Evolutionary conservation across 257 asterid genomes (phyloP).

Genomic region (Striga asiatica): DNA sequence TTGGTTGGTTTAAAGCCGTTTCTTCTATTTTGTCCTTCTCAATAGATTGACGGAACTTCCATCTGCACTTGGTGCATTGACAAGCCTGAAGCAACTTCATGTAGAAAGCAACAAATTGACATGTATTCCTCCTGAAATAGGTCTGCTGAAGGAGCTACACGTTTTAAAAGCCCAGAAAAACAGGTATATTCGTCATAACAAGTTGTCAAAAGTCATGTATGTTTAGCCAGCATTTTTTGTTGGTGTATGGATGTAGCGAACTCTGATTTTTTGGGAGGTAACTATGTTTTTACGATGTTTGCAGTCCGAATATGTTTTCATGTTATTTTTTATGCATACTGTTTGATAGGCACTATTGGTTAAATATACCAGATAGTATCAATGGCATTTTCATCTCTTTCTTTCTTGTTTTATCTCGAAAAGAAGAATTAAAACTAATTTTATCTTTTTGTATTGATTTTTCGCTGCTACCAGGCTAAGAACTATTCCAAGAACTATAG

Average conservation of each 20-base stretch:
- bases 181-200: conserved; percentile 37
- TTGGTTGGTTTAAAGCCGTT: not conserved
- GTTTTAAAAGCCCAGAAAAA: conserved; percentile 64
- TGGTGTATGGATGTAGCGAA: not conserved
- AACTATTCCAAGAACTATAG: conserved; percentile 52
- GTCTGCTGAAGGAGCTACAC: conserved; percentile 55
- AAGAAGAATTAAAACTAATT: not conserved
- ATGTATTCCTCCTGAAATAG: conserved; percentile 63
- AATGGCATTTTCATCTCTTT: not conserved
- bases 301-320: not conserved
- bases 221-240: conserved; percentile 4
- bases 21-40: conserved; percentile 12
- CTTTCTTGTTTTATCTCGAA: not conserved
- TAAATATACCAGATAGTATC: conserved; percentile 4
- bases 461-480: conserved; percentile 47
- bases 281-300: not conserved
- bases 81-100: conserved; percentile 57
- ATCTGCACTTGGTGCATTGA: conserved; percentile 55
- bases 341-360: not conserved
- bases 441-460: not conserved
- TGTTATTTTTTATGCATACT: not conserved
- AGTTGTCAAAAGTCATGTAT: not conserved
- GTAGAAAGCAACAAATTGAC: conserved; percentile 50
- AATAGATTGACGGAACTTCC: conserved; percentile 63
- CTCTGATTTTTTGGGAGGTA: not conserved